Percentiles rank a stretch among this genome's conserved stretches.
These are phyloP conservation scores for Gautieria morchelliformis DNA, from an alignment of 768 basidiomycete genomes.

Conservation along the genomic window DNA sequence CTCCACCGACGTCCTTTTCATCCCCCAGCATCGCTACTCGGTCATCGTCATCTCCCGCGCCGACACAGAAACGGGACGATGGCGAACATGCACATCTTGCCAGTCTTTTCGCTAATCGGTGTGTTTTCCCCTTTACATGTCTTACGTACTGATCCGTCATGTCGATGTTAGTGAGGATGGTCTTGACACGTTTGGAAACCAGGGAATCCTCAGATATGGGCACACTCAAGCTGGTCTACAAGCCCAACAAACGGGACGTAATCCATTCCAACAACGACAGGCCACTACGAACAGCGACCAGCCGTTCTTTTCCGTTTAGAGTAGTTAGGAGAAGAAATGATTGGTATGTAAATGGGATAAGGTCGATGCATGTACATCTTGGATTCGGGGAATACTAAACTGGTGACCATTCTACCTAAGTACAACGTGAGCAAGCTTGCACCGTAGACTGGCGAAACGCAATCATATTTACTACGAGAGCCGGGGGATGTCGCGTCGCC, in stretches of 20 bases:
- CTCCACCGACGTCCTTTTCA: constrained; percentile 14
- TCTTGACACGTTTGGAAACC: constrained; percentile 91
- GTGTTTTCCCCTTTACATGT: background rate
- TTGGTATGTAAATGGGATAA: background rate
- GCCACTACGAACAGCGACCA: constrained; percentile 40
- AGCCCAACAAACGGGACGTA: constrained; percentile 37
- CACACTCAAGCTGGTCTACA: constrained; percentile 45
- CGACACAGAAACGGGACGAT: constrained; percentile 38
- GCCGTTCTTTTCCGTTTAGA: constrained; percentile 70
- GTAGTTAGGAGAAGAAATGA: background rate
- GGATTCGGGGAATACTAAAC: background rate
- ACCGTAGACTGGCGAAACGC: no score
- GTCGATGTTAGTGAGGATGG: constrained; percentile 58
- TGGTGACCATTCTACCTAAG: no score
- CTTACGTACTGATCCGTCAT: background rate
- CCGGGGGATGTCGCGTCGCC: no score
- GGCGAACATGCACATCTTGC: constrained; percentile 71
- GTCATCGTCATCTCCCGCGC: constrained; percentile 25
- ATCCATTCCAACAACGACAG: constrained; percentile 56
- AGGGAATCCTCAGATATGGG: constrained; percentile 67
- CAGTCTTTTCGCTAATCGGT: constrained; percentile 66
- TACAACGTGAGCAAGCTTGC: no score
- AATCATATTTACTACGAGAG: no score
- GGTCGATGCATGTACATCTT: background rate
- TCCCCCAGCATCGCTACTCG: constrained; percentile 32